Conservation (phyloP, 768 basidiomycete species). For the Clitopilus hobsonii region DNA sequence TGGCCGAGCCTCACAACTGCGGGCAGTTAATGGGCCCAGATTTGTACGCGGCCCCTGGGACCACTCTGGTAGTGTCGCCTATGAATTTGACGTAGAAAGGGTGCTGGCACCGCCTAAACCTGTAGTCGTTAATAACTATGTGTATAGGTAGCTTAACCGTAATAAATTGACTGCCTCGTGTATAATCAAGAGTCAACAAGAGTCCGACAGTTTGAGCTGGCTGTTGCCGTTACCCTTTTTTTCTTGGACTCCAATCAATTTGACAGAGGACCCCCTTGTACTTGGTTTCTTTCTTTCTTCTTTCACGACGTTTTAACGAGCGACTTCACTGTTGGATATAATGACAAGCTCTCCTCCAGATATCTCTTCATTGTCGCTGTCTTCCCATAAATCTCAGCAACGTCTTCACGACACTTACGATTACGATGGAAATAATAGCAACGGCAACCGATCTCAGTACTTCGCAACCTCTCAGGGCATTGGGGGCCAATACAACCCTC, state of each 20-base stretch:
- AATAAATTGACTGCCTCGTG: constrained; percentile 15
- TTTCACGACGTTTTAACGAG: constrained; percentile 27
- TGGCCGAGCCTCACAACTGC: constrained; percentile 8
- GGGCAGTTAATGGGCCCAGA: constrained; percentile 12
- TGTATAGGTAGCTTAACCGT: constrained; percentile 3
- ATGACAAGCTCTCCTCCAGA: constrained; percentile 84
- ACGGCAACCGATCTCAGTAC: constrained; percentile 53
- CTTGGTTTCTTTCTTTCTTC: constrained; percentile 24
- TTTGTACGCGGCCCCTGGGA: constrained; percentile 54
- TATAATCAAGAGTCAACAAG: constrained; percentile 30
- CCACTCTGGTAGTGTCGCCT: constrained; percentile 39
- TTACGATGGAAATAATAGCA: constrained; percentile 55
- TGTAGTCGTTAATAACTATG: constrained; percentile 27
- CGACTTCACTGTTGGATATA: constrained; percentile 31
- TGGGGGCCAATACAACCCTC: constrained; percentile 53
- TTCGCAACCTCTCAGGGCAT: constrained; percentile 59
- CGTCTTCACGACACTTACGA: constrained; percentile 86
- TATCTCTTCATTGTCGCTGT: constrained; percentile 72
- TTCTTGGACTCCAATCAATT: constrained; percentile 5
- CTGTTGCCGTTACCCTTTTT: constrained; percentile 10
- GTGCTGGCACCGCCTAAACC: constrained; percentile 44
- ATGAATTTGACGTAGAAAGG: constrained; percentile 41
- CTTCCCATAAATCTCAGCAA: constrained; percentile 55
- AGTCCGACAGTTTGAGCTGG: constrained; percentile 3
- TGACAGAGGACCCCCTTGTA: constrained; percentile 14